A percentile compares a stretch with the other conserved stretches of the same genome.
Evolutionary conservation across 768 basidiomycete species (phyloP).

Genomic region (Thelephora ganbajun): DNA sequence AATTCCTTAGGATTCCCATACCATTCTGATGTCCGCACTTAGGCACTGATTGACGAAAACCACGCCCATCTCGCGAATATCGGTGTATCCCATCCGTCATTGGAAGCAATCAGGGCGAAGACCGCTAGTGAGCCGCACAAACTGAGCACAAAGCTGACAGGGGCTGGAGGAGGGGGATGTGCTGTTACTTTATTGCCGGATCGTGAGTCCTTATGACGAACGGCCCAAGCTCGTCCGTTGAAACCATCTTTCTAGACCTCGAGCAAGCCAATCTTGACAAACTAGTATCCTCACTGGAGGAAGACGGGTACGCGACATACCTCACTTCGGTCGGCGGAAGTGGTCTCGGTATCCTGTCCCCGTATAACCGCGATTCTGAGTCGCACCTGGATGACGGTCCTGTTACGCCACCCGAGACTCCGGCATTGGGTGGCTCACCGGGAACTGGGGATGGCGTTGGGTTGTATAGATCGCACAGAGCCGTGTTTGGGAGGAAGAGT

Average conservation of each 20-base stretch:
- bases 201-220: constrained; percentile 34
- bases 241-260: constrained; percentile 39
- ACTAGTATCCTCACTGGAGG: constrained; percentile 45
- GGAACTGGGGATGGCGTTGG: constrained; percentile 9
- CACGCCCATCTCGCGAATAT: constrained; percentile 73
- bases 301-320: constrained; percentile 68
- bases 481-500: constrained; percentile 29
- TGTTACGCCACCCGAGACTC: constrained; percentile 13
- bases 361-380: constrained; percentile 14
- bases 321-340: constrained; percentile 87
- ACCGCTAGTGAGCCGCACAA: constrained; percentile 50
- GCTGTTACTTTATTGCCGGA: constrained; percentile 92
- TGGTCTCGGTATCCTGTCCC: constrained; percentile 77
- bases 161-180: constrained; percentile 98
- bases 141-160: constrained; percentile 88
- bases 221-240: neutral
- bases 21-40: constrained; percentile 4
- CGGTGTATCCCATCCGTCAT: constrained; percentile 79
- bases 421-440: constrained; percentile 4
- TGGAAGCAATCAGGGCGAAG: constrained; percentile 70
- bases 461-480: constrained; percentile 13
- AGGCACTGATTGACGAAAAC: constrained; percentile 83
- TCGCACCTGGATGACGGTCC: constrained; percentile 5
- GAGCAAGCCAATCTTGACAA: constrained; percentile 37
- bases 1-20: neutral